These are phyloP conservation scores for Rugosomyces carneus DNA, from an alignment of 1,284 basidiomycete species.

Conservation along the genomic window DNA sequence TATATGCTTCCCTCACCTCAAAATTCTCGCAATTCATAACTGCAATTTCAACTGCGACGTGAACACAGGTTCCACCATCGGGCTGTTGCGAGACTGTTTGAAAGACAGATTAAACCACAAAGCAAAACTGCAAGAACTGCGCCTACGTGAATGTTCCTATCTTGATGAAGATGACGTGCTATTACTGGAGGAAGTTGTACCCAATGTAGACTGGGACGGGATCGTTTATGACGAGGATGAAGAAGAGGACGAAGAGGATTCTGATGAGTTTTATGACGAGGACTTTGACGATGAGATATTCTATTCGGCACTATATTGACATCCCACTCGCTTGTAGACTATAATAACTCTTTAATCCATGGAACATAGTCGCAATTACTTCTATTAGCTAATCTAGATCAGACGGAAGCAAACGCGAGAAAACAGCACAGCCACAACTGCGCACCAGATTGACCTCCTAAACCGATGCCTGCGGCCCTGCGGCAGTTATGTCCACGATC, in stretches of 20 bases:
- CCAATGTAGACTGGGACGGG: constrained; percentile 27
- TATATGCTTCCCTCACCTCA: constrained; percentile 28
- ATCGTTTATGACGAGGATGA: constrained; percentile 10
- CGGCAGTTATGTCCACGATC: not conserved
- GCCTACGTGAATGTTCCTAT: constrained; percentile 20
- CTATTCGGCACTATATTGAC: not conserved
- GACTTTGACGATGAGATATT: not conserved
- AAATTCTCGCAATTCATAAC: constrained; percentile 22
- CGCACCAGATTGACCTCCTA: not conserved
- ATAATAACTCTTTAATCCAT: no score
- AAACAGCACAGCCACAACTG: not conserved
- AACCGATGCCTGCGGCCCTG: no score
- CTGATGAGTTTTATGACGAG: constrained; percentile 15
- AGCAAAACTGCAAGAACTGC: constrained; percentile 22
- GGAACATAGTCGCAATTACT: no score
- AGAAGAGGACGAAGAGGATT: constrained; percentile 18
- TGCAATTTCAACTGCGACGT: constrained; percentile 20
- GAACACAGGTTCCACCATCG: constrained; percentile 9
- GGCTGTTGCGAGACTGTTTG: constrained; percentile 19
- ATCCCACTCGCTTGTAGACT: no score
- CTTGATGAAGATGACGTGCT: constrained; percentile 18
- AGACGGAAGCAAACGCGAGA: not conserved
- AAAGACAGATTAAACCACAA: constrained; percentile 24
- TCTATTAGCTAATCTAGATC: not conserved
- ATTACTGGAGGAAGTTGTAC: constrained; percentile 20